phyloP scores from a whole-genome alignment of 176 grass and related monocot species.

The Neostapfia colusana region DNA sequence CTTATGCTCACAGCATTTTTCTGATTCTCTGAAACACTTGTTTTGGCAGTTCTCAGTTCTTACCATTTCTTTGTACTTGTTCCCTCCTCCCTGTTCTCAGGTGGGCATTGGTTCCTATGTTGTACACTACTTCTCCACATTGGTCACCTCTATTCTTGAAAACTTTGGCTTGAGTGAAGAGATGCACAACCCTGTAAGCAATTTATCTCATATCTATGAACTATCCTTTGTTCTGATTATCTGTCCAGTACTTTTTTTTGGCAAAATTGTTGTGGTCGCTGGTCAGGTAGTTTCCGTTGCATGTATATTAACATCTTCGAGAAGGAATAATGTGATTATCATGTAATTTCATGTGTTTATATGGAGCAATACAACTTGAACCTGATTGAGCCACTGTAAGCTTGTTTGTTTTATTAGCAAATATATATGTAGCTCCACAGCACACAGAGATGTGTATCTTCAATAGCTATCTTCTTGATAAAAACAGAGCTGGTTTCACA shows the following conservation, averaged over 20 bases:
- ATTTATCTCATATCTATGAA: constrained; percentile 8
- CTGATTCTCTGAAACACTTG: constrained; percentile 15
- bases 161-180: constrained; percentile 85
- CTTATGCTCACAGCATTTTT: constrained; percentile 19
- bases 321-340: not conserved
- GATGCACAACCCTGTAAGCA: constrained; percentile 95
- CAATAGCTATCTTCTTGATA: constrained; percentile 1
- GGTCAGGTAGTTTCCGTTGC: not conserved
- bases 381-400: not conserved
- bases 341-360: not conserved
- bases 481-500: not conserved
- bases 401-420: not conserved
- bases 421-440: not conserved
- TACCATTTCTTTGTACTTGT: constrained; percentile 10
- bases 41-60: constrained; percentile 11
- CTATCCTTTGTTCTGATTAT: not conserved
- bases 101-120: constrained; percentile 81
- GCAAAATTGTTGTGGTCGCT: not conserved
- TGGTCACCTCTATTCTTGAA: constrained; percentile 73
- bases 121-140: constrained; percentile 78
- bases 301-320: not conserved
- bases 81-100: constrained; percentile 43
- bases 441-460: not conserved
- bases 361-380: not conserved
- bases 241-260: not conserved